These are phyloP conservation scores for Penicillium sp. DNA, from an alignment of 2,329 filamentous ascomycete genomes.

Conservation along the genomic window DNA sequence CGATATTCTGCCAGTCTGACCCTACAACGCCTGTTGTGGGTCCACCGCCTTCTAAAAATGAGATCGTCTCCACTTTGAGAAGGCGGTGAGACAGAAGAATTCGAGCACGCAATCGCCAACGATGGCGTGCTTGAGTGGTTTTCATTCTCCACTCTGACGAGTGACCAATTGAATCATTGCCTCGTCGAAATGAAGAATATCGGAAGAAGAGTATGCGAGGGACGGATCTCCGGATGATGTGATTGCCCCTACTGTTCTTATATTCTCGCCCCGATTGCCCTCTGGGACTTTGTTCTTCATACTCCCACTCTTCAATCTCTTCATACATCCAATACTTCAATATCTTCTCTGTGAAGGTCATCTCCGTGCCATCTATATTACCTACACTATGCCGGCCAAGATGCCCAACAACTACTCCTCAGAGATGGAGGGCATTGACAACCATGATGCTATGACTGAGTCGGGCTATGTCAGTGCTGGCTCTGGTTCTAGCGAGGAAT, in stretches of 20 bases:
- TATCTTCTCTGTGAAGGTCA: neutral
- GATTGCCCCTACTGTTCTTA: constrained; percentile 33
- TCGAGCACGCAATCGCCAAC: neutral
- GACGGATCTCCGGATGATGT: constrained; percentile 33
- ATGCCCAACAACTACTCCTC: constrained; percentile 39
- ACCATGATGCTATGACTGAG: constrained; percentile 68
- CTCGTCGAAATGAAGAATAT: constrained; percentile 8
- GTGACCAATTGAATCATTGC: constrained; percentile 25
- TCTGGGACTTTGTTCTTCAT: constrained; percentile 11
- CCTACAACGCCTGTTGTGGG: neutral
- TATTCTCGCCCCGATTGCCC: constrained; percentile 27
- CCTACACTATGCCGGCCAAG: constrained; percentile 40
- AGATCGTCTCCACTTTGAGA: neutral
- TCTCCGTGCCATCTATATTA: neutral
- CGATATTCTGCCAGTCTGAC: neutral
- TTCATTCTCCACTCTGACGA: neutral
- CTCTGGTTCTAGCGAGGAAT: constrained; percentile 61
- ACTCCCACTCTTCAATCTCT: constrained; percentile 6
- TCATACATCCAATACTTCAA: constrained; percentile 6
- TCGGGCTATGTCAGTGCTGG: constrained; percentile 73
- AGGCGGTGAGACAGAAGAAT: neutral
- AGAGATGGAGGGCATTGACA: constrained; percentile 36
- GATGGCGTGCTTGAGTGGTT: constrained; percentile 1
- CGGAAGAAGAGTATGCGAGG: constrained; percentile 24
- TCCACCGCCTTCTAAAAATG: neutral